Conservation (phyloP, 176 grass and related monocot species). For the Triticum turgidum region DNA sequence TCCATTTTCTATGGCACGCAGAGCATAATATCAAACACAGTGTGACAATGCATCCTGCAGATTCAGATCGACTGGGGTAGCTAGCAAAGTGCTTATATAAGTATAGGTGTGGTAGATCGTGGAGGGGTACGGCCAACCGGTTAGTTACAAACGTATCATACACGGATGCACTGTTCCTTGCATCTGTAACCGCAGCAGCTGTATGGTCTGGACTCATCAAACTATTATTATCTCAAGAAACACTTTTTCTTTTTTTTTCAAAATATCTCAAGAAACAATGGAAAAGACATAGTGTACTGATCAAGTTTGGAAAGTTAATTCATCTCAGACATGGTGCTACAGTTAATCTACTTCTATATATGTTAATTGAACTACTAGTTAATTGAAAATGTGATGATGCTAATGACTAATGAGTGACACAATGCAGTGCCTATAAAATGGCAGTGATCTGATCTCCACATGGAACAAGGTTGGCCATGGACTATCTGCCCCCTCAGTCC, state of each 20-base stretch:
- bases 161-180: slow-evolving; percentile 16
- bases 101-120: neutral
- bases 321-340: neutral
- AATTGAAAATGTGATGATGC: neutral
- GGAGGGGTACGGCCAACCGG: slow-evolving; percentile 17
- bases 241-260: no score
- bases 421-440: neutral
- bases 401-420: neutral
- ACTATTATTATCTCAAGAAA: neutral
- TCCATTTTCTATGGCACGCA: neutral
- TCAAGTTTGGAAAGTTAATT: neutral
- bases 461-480: slow-evolving; percentile 39
- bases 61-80: slow-evolving; percentile 20
- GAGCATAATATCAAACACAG: neutral
- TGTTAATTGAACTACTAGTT: neutral
- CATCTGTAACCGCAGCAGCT: neutral
- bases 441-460: slow-evolving; percentile 22
- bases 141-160: slow-evolving; percentile 8
- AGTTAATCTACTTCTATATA: neutral
- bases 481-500: slow-evolving; percentile 44
- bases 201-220: neutral
- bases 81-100: neutral
- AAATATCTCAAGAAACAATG: no score
- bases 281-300: neutral
- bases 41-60: neutral